Base-by-base conservation (phyloP, 495 filamentous ascomycete genomes). In the Penicillium macrosclerotiorum region DNA sequence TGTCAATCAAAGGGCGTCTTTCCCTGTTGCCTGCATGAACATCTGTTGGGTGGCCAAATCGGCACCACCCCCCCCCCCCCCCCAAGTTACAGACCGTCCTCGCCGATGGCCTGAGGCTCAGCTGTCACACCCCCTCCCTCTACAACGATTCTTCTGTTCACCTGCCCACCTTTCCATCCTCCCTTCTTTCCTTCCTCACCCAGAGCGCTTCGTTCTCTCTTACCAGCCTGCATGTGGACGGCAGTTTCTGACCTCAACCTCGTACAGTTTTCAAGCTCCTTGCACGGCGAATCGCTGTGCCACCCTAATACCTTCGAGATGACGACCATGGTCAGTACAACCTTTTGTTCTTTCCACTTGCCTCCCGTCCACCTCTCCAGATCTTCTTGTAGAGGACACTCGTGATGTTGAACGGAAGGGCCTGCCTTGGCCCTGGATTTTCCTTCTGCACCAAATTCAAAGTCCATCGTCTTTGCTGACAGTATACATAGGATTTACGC, bases 401-500 rank as follows among this genome's bases (percentile, higher is more conserved):
- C 14, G 4, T 6, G 30, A 8, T 16, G 13, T 34, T 45, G 14
- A 32, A 27, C 7, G 11, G 5, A 11, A 17, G 27, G 19, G 3
- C 2, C 24, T 16, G n/a, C 17, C n/a, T 2, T 47, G 20, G 24
- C 16, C 17, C 18, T 4, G 12, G 24, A 26, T 12, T 11, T 0
- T 17, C 8, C 18, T 16, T 30, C 8, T 4, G 9, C 6, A 26
- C 16, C 8, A 7, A 19, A 30, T 8, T 33, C 19, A 20, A 31
- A 11, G 14, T 19, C n/a, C 5, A 23, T 3, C 8, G 13, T 19
- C 11, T 45, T 14, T 52, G 35, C 61, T 60, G 33, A 64, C 55
- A 43, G 42, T 31, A 22, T 44, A 16, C 36, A 46, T 47, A 98
- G 93, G 93, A 99, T 85, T 83, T 99, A 55, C 89, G 93, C 69